These are phyloP conservation scores for Tolypocladium nubicola DNA, from an alignment of 2,329 filamentous ascomycete genomes.

Conservation along the genomic window DNA sequence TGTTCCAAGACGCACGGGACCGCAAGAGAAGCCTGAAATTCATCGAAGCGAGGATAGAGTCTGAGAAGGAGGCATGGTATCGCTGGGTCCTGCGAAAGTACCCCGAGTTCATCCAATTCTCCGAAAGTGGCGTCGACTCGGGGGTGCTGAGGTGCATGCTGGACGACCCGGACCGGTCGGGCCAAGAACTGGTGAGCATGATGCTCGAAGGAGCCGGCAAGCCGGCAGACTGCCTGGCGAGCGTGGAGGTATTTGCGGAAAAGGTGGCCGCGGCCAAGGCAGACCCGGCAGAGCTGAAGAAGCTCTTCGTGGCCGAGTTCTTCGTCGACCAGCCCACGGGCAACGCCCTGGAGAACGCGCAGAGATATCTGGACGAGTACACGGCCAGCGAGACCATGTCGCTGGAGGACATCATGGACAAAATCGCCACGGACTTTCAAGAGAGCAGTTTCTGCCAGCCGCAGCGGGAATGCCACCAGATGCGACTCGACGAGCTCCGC, in stretches of 20 bases:
- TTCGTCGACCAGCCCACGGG: conserved; percentile 27
- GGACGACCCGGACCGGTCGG: conserved; percentile 24
- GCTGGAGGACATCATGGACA: conserved; percentile 23
- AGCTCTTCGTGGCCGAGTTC: conserved; percentile 29
- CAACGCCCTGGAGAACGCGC: conserved; percentile 17
- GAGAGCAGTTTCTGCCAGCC: conserved; percentile 18
- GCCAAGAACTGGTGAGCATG: conserved; percentile 24
- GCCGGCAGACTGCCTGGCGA: conserved; percentile 18
- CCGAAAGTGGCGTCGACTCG: conserved; percentile 15
- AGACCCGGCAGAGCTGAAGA: conserved; percentile 20
- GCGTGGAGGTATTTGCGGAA: conserved; percentile 22
- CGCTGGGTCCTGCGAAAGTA: conserved; percentile 30
- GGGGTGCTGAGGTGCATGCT: conserved; percentile 24
- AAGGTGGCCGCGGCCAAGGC: conserved; percentile 20
- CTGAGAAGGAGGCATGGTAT: conserved; percentile 44
- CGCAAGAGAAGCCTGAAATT: conserved; percentile 29
- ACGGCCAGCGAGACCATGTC: conserved; percentile 12
- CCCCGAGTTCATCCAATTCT: conserved; percentile 25
- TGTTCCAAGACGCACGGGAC: conserved; percentile 37
- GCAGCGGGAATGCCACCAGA: conserved; percentile 25
- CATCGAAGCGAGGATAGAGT: conserved; percentile 38
- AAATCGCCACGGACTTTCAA: conserved; percentile 19
- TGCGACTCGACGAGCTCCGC: conserved; percentile 33
- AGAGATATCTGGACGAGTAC: conserved; percentile 30
- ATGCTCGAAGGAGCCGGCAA: conserved; percentile 26